These are phyloP conservation scores for Lipomyces oligophaga DNA, from an alignment of 805 yeast species.

Conservation along the genomic window DNA sequence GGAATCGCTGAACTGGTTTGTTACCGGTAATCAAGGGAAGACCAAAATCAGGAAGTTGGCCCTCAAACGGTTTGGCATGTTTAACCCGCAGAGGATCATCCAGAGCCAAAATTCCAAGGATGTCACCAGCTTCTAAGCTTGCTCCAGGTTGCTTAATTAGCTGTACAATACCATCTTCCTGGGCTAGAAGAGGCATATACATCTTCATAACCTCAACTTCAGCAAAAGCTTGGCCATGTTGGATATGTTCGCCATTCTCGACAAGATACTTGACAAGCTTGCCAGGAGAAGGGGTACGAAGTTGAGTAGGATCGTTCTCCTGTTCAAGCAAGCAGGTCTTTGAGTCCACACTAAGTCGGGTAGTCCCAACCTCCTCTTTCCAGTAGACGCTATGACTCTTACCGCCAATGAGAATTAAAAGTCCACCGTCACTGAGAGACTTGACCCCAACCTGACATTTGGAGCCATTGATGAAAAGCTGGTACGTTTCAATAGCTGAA, in stretches of 20 bases:
- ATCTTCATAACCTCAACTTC: slow-evolving; percentile 99
- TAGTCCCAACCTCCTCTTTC: slow-evolving; percentile 96
- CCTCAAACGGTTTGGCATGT: slow-evolving; percentile 93
- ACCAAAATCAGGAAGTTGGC: slow-evolving; percentile 86
- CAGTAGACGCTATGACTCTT: slow-evolving; percentile 93
- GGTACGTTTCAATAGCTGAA: slow-evolving; percentile 78
- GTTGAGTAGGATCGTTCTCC: slow-evolving; percentile 97
- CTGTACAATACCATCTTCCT: slow-evolving; percentile 90
- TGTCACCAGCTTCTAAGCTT: slow-evolving; percentile 94
- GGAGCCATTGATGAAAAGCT: slow-evolving; percentile 89
- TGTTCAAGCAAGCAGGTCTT: slow-evolving; percentile 91
- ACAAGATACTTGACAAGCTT: slow-evolving; percentile 89
- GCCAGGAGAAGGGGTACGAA: slow-evolving; percentile 99
- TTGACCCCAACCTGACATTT: slow-evolving; percentile 83
- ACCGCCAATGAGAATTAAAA: slow-evolving; percentile 82
- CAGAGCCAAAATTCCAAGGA: slow-evolving; percentile 85
- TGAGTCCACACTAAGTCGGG: slow-evolving; percentile 90
- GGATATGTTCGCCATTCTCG: slow-evolving; percentile 91
- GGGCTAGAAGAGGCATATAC: slow-evolving; percentile 96
- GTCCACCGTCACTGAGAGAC: slow-evolving; percentile 90
- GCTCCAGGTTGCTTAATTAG: slow-evolving; percentile 96
- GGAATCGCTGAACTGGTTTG: slow-evolving; percentile 75
- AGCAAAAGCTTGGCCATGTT: slow-evolving; percentile 90
- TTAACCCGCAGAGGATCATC: slow-evolving; percentile 97
- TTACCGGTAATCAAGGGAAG: slow-evolving; percentile 77